phyloP scores from a whole-genome alignment of 768 basidiomycete species.

The Podaxis sp. region DNA sequence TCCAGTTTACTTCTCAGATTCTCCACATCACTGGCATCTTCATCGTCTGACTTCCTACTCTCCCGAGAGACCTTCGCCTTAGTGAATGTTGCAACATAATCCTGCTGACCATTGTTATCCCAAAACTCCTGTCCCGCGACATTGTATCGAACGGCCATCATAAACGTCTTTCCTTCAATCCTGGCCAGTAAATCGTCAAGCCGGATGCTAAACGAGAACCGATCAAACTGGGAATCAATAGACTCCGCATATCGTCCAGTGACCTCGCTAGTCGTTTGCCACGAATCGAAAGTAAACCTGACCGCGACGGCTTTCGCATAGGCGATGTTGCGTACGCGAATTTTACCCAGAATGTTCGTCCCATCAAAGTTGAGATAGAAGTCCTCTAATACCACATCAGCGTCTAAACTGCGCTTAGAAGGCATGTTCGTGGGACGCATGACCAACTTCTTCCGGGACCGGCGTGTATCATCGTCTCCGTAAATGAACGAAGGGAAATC shows the following conservation, averaged over 20 bases:
- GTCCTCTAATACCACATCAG: conserved; percentile 54
- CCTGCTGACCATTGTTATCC: conserved; percentile 84
- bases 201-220: conserved; percentile 75
- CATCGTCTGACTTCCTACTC: conserved; percentile 30
- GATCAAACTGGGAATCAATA: conserved; percentile 55
- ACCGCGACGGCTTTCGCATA: conserved; percentile 86
- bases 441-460: conserved; percentile 36
- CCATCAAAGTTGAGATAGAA: conserved; percentile 52
- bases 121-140: conserved; percentile 78
- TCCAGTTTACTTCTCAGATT: conserved; percentile 69
- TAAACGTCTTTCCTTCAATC: conserved; percentile 81
- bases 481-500: conserved; percentile 74
- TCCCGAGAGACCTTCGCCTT: conserved; percentile 26
- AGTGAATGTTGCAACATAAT: conserved; percentile 76
- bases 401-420: conserved; percentile 29
- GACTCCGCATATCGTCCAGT: conserved; percentile 63
- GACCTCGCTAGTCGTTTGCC: conserved; percentile 97
- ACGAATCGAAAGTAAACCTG: conserved; percentile 90
- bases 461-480: conserved; percentile 35
- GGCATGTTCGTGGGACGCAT: conserved; percentile 76
- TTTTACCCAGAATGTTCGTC: conserved; percentile 61
- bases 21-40: conserved; percentile 44
- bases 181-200: conserved; percentile 74
- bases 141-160: conserved; percentile 72
- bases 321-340: conserved; percentile 82